A percentile compares a stretch with the other conserved stretches of the same genome.
phyloP scores from a whole-genome alignment of 345 rosid genomes.

The Heritiera littoralis region DNA sequence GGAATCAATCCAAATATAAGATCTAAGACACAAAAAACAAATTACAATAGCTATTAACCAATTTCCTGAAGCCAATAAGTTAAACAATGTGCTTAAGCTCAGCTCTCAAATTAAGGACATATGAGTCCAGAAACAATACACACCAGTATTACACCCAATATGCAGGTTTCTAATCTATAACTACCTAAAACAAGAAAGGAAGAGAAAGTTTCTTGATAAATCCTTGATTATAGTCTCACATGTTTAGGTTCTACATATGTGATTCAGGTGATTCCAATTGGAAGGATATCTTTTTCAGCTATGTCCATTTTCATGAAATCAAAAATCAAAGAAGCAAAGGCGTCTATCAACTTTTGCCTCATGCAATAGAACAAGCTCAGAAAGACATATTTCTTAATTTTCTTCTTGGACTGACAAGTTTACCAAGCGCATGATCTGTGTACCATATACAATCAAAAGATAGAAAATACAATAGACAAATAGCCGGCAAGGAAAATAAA shows the following conservation, averaged over 20 bases:
- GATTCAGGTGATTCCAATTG: no score
- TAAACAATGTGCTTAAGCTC: slow-evolving; percentile 3
- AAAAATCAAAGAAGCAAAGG: neutral
- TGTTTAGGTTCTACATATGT: no score
- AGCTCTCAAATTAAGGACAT: slow-evolving; percentile 7
- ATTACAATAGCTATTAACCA: slow-evolving; percentile 42
- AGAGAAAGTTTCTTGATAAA: no score
- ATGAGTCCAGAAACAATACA: no score
- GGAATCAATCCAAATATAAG: slow-evolving; percentile 12
- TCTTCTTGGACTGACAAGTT: neutral
- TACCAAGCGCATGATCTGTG: neutral
- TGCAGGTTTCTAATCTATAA: neutral
- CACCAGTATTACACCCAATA: neutral
- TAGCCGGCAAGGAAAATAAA: neutral
- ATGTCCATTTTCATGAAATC: no score
- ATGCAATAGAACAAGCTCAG: neutral
- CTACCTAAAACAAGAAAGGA: neutral
- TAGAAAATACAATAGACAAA: neutral
- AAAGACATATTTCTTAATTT: neutral
- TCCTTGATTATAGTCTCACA: no score
- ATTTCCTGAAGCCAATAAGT: slow-evolving; percentile 60
- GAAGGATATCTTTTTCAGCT: no score
- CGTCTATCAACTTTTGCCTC: neutral
- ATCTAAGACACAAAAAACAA: neutral
- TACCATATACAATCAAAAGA: neutral